Evolutionary conservation across 2,329 filamentous ascomycete genomes (phyloP), one percentile per base, ranked within the genome.

Genomic region (Exophiala spinifera): DNA sequence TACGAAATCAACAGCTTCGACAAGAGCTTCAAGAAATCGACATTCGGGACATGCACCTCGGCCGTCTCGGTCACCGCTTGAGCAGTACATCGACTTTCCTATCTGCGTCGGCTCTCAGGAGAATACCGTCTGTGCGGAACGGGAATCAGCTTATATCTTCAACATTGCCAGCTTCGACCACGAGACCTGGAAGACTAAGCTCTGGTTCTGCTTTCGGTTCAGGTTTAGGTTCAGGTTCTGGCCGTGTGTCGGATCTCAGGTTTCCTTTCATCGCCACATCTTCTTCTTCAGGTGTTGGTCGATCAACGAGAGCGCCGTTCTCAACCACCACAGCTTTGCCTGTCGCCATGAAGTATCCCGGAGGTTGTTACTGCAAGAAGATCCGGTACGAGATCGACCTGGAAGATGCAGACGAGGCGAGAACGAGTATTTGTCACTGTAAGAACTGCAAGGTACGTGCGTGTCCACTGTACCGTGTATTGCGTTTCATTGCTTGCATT

Each of bases 351-450:
- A 54, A 52, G 31, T 56, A 55, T 40, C 57, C 57, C 10, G 63
- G 61, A n/a, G 53, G 55, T 36, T 82, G 79, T 66, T 76, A 74
- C 63, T 81, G 79, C 63, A 67, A 70, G 52, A 68, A 68, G 7
- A 69, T 81, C 51, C 67, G 69, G 25, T 82, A 80, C 56, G 66
- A 70, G 14, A 67, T 81, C 44, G 65, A 67, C 0, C 69, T 82
- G 1, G 58, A 61, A n/a, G 73, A 74, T 6, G 68, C 71, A 4
- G 72, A 75, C 6, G 71, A 80, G 20, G 78, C 78, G 2, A 68
- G 77, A 19, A 79, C 78, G 1, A 77, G 72, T 8, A 61, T 82
- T 14, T 82, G 79, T 59, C 78, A 82, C 63, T 81, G 79, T 61
- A 58, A 64, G 15, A 79, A 75, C 61, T 81, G 79, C 69, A 81